Conservation (phyloP, 305 asterid species). For the Ruellia speciosa region DNA sequence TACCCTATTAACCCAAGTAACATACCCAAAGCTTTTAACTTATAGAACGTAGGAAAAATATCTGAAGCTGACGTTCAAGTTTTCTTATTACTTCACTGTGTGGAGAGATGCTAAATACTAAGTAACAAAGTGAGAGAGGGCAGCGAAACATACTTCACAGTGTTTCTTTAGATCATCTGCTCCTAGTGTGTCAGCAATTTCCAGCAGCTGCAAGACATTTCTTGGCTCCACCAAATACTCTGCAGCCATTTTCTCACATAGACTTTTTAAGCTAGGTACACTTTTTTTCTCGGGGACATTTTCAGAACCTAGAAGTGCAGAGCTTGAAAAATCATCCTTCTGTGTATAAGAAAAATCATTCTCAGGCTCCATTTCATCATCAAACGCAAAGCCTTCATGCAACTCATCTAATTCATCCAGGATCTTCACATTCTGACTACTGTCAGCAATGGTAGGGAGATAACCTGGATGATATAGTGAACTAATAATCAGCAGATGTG, state of each 20-base stretch:
- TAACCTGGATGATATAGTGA: constrained; percentile 84
- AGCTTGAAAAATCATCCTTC: constrained; percentile 30
- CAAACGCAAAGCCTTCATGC: constrained; percentile 52
- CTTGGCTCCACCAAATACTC: constrained; percentile 92
- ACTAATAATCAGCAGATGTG: constrained; percentile 68
- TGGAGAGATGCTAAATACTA: constrained; percentile 5
- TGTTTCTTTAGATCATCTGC: constrained; percentile 73
- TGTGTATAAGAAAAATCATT: constrained; percentile 26
- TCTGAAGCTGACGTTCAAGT: too few species aligned
- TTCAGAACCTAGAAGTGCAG: constrained; percentile 16
- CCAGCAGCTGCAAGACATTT: constrained; percentile 68
- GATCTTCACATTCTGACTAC: constrained; percentile 29
- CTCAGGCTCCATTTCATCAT: constrained; percentile 47
- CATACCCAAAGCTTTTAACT: too few species aligned
- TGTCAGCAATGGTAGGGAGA: constrained; percentile 26
- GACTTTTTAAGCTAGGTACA: constrained; percentile 70
- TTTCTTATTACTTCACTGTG: background rate
- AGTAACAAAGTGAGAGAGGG: constrained; percentile 5
- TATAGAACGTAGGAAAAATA: too few species aligned
- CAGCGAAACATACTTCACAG: constrained; percentile 51
- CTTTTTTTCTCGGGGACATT: constrained; percentile 23
- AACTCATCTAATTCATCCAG: constrained; percentile 48
- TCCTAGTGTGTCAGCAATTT: constrained; percentile 80
- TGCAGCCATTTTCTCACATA: constrained; percentile 79
- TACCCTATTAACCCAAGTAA: too few species aligned